A percentile compares a stretch with the other conserved stretches of the same genome.
These are phyloP conservation scores for Sequoiadendron giganteum DNA, from an alignment of 75 land plant genomes.

Conservation along the genomic window DNA sequence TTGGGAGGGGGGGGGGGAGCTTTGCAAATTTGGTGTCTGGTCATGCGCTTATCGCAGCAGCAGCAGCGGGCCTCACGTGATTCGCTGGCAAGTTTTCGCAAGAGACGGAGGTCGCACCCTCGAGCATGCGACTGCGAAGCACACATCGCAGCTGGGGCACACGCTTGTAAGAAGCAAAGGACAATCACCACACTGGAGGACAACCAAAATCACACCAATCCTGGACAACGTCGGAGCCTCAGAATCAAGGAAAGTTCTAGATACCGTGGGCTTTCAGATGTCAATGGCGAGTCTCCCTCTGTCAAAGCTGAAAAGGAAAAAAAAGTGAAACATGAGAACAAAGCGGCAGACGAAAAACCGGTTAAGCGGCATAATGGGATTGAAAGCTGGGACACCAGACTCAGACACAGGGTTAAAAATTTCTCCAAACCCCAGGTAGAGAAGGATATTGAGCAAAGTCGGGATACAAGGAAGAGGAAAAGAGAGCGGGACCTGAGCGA, in stretches of 20 bases:
- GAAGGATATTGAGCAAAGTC: background rate
- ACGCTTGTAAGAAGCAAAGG: slow-evolving; percentile 1
- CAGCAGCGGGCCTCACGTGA: background rate
- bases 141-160: background rate
- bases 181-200: background rate
- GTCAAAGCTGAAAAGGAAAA: background rate
- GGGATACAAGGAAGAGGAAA: background rate
- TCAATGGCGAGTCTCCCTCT: background rate
- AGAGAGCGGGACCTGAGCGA: background rate
- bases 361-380: background rate
- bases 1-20: background rate
- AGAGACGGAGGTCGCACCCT: slow-evolving; percentile 9
- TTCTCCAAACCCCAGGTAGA: background rate
- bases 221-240: background rate
- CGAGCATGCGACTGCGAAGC: background rate
- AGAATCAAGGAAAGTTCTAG: background rate
- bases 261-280: slow-evolving; percentile 1
- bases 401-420: slow-evolving; percentile 3
- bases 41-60: background rate
- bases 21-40: background rate
- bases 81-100: background rate
- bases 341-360: background rate
- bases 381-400: slow-evolving; percentile 11
- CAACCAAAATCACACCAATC: background rate
- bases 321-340: background rate